Evolutionary conservation across 164 flowering plant genomes (phyloP).

Genomic region (Berberis thunbergii): DNA sequence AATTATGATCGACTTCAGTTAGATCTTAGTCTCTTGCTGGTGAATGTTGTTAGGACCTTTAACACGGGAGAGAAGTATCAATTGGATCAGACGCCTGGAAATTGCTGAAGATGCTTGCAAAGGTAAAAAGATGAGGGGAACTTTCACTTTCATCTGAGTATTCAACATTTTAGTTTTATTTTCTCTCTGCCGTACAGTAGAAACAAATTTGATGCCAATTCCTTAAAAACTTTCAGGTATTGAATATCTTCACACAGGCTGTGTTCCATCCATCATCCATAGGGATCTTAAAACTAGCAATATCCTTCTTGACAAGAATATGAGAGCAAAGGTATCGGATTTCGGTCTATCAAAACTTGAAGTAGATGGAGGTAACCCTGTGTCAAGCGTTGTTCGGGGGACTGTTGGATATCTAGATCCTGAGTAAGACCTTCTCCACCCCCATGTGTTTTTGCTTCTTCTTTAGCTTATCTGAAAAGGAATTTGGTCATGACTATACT

Average conservation of each 20-base stretch:
- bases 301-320: constrained; percentile 89
- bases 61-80: constrained; percentile 42
- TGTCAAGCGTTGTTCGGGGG: constrained; percentile 94
- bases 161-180: too few relatives aligned
- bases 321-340: constrained; percentile 98
- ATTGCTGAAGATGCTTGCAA: constrained; percentile 98
- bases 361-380: constrained; percentile 87
- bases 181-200: neutral
- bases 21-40: constrained; percentile 1
- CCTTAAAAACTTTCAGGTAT: constrained; percentile 50
- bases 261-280: constrained; percentile 86
- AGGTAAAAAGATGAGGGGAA: constrained; percentile 33
- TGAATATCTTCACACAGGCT: constrained; percentile 96
- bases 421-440: constrained; percentile 51
- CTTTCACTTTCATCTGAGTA: too few relatives aligned
- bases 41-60: constrained; percentile 40
- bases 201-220: neutral
- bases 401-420: constrained; percentile 99
- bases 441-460: neutral
- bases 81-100: constrained; percentile 94
- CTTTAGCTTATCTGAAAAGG: neutral
- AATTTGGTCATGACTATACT: neutral
- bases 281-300: constrained; percentile 95
- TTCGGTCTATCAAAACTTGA: constrained; percentile 97
- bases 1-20: constrained; percentile 4